These are phyloP conservation scores for Discostella stelligera DNA, from an alignment of 352 stramenopile genomes.

Conservation along the genomic window DNA sequence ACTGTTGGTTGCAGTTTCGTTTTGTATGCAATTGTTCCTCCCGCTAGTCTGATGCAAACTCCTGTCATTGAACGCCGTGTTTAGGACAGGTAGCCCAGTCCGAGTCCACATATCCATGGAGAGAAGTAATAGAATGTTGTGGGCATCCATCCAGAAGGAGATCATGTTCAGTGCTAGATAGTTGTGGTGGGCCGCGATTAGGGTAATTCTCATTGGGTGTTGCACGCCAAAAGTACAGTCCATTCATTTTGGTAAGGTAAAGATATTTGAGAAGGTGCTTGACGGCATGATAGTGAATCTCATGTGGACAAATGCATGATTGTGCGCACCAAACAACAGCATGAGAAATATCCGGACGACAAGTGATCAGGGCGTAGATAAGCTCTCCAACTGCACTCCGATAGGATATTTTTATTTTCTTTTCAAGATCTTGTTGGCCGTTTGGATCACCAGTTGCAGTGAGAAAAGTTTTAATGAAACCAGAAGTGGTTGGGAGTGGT, in stretches of 20 bases:
- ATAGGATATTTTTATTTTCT: constrained; percentile 11
- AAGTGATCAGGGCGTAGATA: too few species aligned
- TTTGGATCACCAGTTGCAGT: background rate
- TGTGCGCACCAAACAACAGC: too few species aligned
- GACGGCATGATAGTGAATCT: too few species aligned
- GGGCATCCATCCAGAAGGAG: background rate
- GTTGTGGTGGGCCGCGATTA: constrained; percentile 3
- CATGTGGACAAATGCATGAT: too few species aligned
- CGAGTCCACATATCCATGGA: too few species aligned
- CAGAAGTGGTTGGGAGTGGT: too few species aligned
- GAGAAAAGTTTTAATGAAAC: background rate
- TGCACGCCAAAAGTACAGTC: constrained; percentile 40
- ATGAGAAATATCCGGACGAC: too few species aligned
- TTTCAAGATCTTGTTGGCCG: background rate
- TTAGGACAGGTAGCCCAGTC: constrained; percentile 18
- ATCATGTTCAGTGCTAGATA: background rate
- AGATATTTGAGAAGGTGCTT: constrained; percentile 28
- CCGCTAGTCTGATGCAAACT: too few species aligned
- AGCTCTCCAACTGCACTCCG: constrained; percentile 11
- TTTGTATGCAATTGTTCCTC: too few species aligned
- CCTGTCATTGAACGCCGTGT: constrained; percentile 18
- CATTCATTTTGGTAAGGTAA: constrained; percentile 20
- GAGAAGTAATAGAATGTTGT: too few species aligned
- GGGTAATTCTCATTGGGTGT: constrained; percentile 21
- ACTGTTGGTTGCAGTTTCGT: too few species aligned